Evolutionary conservation across 2,329 filamentous ascomycete species (phyloP).

Genomic region (Fusarium heterosporum): DNA sequence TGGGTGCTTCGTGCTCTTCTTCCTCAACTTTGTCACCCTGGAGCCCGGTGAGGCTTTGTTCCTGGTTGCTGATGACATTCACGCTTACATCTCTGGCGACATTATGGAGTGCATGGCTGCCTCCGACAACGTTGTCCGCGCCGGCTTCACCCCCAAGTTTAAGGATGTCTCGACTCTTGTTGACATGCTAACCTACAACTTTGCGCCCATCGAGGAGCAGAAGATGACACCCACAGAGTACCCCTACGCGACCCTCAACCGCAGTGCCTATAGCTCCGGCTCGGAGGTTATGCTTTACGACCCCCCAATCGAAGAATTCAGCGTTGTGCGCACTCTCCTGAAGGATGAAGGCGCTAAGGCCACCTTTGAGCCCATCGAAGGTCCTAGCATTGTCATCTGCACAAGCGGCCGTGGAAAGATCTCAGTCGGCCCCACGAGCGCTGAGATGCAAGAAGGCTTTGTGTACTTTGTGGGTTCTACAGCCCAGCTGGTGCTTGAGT

Average conservation of each 20-base stretch:
- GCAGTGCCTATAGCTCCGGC: constrained; percentile 80
- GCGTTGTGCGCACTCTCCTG: constrained; percentile 83
- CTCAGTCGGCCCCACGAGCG: constrained; percentile 82
- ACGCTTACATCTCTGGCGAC: constrained; percentile 92
- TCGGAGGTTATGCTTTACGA: constrained; percentile 85
- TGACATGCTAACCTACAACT: constrained; percentile 93
- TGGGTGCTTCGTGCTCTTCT: constrained; percentile 94
- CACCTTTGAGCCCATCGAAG: constrained; percentile 87
- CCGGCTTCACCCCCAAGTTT: constrained; percentile 98
- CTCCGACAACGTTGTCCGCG: constrained; percentile 98
- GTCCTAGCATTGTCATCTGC: constrained; percentile 93
- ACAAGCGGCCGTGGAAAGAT: constrained; percentile 86
- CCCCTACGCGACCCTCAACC: constrained; percentile 85
- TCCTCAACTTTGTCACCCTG: constrained; percentile 94
- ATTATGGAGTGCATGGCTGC: constrained; percentile 99
- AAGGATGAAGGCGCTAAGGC: constrained; percentile 79
- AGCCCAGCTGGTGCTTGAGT: constrained; percentile 84
- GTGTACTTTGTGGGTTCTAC: constrained; percentile 90
- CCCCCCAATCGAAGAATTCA: constrained; percentile 96
- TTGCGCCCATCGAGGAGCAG: constrained; percentile 92
- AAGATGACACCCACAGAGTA: constrained; percentile 91
- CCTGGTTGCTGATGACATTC: constrained; percentile 95
- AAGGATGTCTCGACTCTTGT: constrained; percentile 93
- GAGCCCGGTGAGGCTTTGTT: constrained; percentile 94
- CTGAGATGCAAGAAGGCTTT: constrained; percentile 78